Percentiles rank a stretch among this genome's conserved stretches.
Evolutionary conservation across 345 rosid species (phyloP).

Genomic region (Sonneratia alba): DNA sequence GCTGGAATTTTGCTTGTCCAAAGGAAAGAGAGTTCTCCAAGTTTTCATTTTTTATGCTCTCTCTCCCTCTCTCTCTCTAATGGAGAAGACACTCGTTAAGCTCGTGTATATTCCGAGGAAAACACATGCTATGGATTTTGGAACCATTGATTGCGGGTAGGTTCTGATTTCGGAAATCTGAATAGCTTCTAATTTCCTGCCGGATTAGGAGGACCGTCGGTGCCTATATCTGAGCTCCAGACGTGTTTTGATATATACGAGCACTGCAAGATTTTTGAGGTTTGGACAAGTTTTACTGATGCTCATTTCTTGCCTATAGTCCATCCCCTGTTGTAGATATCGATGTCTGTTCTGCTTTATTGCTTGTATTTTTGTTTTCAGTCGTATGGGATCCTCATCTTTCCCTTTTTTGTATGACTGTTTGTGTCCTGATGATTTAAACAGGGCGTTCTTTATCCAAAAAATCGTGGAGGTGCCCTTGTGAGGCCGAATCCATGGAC

Average conservation of each 20-base stretch:
- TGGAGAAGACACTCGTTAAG: not conserved
- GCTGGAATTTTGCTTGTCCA: not conserved
- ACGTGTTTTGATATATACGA: not conserved
- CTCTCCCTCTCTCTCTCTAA: no score
- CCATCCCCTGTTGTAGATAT: not conserved
- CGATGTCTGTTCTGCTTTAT: not conserved
- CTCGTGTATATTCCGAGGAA: not conserved
- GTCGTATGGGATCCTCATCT: not conserved
- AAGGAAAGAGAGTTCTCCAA: not conserved
- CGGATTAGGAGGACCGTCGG: not conserved
- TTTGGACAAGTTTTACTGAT: not conserved
- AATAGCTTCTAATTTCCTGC: not conserved
- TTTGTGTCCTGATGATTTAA: conserved; percentile 12
- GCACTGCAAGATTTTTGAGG: not conserved
- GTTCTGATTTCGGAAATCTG: not conserved
- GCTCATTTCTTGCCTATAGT: not conserved
- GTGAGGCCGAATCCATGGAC: conserved; percentile 13
- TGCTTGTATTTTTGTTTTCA: no score
- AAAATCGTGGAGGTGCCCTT: conserved; percentile 15
- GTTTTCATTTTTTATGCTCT: not conserved
- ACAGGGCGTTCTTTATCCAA: conserved; percentile 11
- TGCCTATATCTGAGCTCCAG: not conserved
- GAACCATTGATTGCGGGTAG: not conserved
- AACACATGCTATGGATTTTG: not conserved
- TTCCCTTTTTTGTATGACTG: not conserved